These are phyloP conservation scores for Neoascochyta sp. DNA, from an alignment of 2,329 filamentous ascomycete genomes.

Conservation along the genomic window DNA sequence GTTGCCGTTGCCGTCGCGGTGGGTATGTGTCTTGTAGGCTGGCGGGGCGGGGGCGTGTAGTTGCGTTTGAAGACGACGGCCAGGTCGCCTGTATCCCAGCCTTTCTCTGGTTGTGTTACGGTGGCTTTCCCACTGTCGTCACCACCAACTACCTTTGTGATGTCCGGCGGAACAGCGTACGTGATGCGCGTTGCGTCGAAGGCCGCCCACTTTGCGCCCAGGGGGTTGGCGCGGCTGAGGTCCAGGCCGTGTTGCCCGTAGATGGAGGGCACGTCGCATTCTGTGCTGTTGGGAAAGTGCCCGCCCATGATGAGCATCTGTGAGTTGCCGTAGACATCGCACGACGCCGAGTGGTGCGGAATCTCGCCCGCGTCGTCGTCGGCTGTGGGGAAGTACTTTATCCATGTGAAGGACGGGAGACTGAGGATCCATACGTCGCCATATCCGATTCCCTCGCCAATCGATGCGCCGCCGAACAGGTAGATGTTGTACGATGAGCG, in stretches of 20 bases:
- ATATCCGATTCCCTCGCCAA: constrained; percentile 47
- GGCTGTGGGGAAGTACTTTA: constrained; percentile 37
- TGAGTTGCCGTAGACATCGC: constrained; percentile 52
- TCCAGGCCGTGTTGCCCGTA: constrained; percentile 55
- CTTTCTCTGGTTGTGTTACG: constrained; percentile 43
- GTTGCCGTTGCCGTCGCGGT: too few relatives aligned
- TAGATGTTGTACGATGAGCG: constrained; percentile 42
- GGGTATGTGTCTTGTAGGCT: too few relatives aligned
- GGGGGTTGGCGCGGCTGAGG: constrained; percentile 35
- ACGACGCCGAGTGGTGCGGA: constrained; percentile 50
- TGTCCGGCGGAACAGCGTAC: constrained; percentile 50
- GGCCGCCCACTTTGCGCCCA: constrained; percentile 43
- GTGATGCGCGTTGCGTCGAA: constrained; percentile 47
- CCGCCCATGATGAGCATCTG: constrained; percentile 62
- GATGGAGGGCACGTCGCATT: constrained; percentile 47
- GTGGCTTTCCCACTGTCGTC: constrained; percentile 50
- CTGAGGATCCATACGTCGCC: constrained; percentile 60
- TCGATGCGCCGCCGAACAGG: constrained; percentile 54
- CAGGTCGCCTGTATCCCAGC: constrained; percentile 50
- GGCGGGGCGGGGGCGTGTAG: too few relatives aligned
- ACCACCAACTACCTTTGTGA: constrained; percentile 43
- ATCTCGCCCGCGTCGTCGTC: constrained; percentile 36
- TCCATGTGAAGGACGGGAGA: constrained; percentile 60
- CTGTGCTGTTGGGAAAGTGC: constrained; percentile 45
- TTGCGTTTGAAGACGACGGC: constrained; percentile 49